Base-by-base conservation (phyloP, 352 stramenopile species). In the Phytophthora pini region DNA sequence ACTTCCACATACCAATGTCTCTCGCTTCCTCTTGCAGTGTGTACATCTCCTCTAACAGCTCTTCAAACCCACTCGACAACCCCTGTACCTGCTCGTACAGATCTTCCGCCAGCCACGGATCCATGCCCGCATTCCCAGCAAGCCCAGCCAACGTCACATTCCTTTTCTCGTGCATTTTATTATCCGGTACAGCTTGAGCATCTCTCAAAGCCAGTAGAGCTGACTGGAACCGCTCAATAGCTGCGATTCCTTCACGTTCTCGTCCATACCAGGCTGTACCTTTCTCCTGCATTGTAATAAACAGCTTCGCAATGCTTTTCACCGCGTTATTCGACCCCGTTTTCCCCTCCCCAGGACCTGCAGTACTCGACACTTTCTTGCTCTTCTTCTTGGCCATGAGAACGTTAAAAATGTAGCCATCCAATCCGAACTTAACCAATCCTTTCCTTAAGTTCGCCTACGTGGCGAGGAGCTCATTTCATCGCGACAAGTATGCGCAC, bases 151-250 rank as follows among this genome's bases (percentile, higher is more conserved):
- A 48, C 40, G 40, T 36, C 13, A 5, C 26, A 2, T 32, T 38
- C 1, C 45, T 24, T n/a, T 73, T 59, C 8, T 59, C 41, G 13
- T 61, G 32, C 9, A 24, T 17, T 20, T 43, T 43, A 20, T 6
- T 27, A 43, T 57, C 43, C 45, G 43, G 4, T 32, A 55, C 32
- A 53, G 40, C 17, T 57, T 56, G 38, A 41, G 66, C 62, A 24
- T 68, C 63, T 65, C 81, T 70, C 36, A 74, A 65, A 17, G 68
- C 81, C 27, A 82, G 46, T 47, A 92, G 53, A 52, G 84, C 84
- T 48, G 74, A 85, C 71, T 93, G 79, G 59, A 93, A 91, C 36
- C 61, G 60, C 48, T 93, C 84, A 48, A 93, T 80, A 29, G 87
- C 54, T 22, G 74, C 70, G 49, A 91, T 89, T 59, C 80, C 84